phyloP scores from a whole-genome alignment of 106 monocot species.

The Dendrobium officinale region DNA sequence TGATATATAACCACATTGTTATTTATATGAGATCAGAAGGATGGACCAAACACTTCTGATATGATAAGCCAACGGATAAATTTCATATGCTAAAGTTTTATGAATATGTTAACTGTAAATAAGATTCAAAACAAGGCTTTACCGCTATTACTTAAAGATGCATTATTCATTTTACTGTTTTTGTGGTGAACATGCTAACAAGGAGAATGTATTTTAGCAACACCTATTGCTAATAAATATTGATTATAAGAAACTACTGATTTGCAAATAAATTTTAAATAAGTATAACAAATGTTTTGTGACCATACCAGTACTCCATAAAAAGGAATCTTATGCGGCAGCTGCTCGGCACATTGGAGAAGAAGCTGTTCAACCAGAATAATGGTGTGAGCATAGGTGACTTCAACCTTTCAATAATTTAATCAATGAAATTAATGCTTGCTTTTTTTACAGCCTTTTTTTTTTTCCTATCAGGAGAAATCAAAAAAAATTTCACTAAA shows the following conservation, averaged over 20 bases:
- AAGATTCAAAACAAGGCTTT: neutral
- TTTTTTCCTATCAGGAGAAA: neutral
- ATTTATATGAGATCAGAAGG: neutral
- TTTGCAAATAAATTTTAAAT: neutral
- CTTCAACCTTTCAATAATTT: neutral
- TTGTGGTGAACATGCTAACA: neutral
- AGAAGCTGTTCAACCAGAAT: constrained; percentile 41
- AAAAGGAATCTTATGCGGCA: constrained; percentile 92
- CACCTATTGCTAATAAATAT: neutral
- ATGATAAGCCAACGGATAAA: neutral
- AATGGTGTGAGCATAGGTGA: neutral
- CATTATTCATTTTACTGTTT: neutral
- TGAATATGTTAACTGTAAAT: neutral
- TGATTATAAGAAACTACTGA: neutral
- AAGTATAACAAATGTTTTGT: neutral
- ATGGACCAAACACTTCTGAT: neutral
- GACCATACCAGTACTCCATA: constrained; percentile 82
- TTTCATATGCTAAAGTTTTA: neutral
- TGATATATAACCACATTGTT: neutral
- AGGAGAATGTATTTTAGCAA: neutral
- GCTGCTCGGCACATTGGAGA: constrained; percentile 81
- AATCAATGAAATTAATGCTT: neutral
- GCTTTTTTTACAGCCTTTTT: neutral
- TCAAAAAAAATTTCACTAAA: neutral
- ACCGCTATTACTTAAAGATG: neutral